Conservation (phyloP, 2,329 filamentous ascomycete genomes). For the Thelonectria olida region DNA sequence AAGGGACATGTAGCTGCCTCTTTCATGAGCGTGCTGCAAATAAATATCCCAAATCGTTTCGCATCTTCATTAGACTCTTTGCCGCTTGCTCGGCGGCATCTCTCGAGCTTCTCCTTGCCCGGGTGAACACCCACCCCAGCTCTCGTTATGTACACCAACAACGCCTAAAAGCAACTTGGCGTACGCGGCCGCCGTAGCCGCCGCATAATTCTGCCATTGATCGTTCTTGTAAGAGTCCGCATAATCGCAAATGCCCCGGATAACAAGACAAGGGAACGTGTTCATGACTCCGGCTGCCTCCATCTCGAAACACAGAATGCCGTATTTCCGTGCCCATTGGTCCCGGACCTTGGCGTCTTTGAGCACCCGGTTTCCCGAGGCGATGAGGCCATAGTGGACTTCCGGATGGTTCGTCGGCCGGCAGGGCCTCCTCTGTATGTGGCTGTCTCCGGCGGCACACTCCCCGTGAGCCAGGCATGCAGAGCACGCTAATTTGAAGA, state of each 20-base stretch:
- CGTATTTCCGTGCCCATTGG: not conserved
- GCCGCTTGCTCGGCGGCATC: not conserved
- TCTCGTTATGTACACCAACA: not conserved
- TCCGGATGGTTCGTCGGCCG: not conserved
- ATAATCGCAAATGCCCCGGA: constrained; percentile 25
- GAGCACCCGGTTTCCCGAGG: constrained; percentile 1
- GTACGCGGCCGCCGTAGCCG: constrained; percentile 9
- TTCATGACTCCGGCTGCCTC: constrained; percentile 19
- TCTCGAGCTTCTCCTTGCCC: not conserved
- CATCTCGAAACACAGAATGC: constrained; percentile 20
- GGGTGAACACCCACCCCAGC: not conserved
- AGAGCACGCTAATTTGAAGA: not conserved
- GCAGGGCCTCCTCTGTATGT: not conserved
- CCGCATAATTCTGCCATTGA: constrained; percentile 9
- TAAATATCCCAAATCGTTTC: no score
- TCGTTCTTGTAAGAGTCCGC: constrained; percentile 16
- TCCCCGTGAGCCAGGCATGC: not conserved
- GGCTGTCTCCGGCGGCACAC: not conserved
- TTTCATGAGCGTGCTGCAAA: no score
- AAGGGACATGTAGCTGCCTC: no score
- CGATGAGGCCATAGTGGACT: constrained; percentile 10
- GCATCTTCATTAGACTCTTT: not conserved
- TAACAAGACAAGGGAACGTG: constrained; percentile 12
- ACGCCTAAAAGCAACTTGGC: constrained; percentile 3
- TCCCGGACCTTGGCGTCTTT: not conserved